Evolutionary conservation across 2,329 filamentous ascomycete genomes (phyloP), one percentile per base, ranked within the genome.

Genomic region (Botrytis fragariae): DNA sequence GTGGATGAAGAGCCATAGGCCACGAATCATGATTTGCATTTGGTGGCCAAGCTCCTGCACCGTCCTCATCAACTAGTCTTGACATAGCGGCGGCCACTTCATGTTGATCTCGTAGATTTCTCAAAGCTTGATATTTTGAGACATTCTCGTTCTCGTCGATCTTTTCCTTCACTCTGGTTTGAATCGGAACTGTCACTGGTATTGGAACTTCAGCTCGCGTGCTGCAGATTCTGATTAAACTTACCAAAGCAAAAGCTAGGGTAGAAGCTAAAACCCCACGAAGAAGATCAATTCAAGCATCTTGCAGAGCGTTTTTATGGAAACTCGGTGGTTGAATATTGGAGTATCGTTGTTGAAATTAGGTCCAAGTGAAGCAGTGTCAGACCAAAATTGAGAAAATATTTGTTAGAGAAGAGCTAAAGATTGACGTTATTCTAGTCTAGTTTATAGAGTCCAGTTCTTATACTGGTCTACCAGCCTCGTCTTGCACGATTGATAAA

Each of bases 1-100:
- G 68, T 1, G 71, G 62, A 29, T 51, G 62, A 32, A 72, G 71
- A 22, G 71, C 44, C 18, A 48, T 25, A 5, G 71, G 71, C 71
- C 71, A 72, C 0, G 32, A 18, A 32, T 68, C 62, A 29, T 72
- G 62, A 48, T 68, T 68, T 14, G 71, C 39, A 32, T 72, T 68
- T 1, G 71, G 71, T 14, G 71, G 71, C 71, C 71, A 72, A 39
- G 62, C 62, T 22, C 71, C 71, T n/a, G 71, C 71, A 22, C 71
- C 71, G 29, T 72, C 71, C 39, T 60, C 62, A 14, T 72, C 61
- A 18, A 72, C 37, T 12, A 72, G 14, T 7, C n/a, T 60, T 25
- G 62, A 59, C 61, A 72, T 68, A 32, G 20, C 22, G 8, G 62
- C 29, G 1, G 71, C 51, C 32, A 57, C 39, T 68, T 72, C 71